Evolutionary conservation across 73 alveolate species (phyloP), one percentile per base, ranked within the genome.

Genomic region (Loxodes magnus): DNA sequence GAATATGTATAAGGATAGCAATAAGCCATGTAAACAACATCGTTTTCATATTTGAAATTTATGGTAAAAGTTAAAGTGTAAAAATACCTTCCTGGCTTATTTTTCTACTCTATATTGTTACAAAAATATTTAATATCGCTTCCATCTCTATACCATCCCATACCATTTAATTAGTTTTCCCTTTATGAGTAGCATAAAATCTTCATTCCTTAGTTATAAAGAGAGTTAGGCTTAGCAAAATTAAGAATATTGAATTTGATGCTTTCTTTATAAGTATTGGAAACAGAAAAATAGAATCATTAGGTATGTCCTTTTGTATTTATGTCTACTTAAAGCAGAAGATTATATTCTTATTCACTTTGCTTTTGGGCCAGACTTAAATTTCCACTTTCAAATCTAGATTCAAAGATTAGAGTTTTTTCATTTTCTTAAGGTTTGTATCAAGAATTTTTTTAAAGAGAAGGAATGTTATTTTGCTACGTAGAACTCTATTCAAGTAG

Each of bases 331-430:
- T 93, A 92, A 19, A 95, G 78, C 57, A 80, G 79, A 44, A 95
- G 71, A 64, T 95, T 96, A 60, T 95, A 95, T 64, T 92, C 96
- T 15, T 35, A 43, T 52, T 58, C 81, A 9, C 49, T 67, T 65
- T 75, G 75, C 46, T 86, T 74, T n/a, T 79, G 73, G 0, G 90
- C 98, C 31, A 87, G 74, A 28, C 90, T 67, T 3, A 96, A 74
- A 75, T 96, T 95, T 30, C 99, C 99, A 25, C 98, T 74, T 67
- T 95, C 99, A 75, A 95, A 95, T 33, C 97, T 83, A 43, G 96
- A 77, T 71, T 95, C 99, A 72, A 95, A 95, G 19, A 81, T 62
- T 29, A 91, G 43, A 26, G 98, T 93, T 30, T 74, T 59, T 76
- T 95, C 98, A 9, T 9, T 46, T 21, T n/a, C n/a, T n/a, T n/a